phyloP scores from a whole-genome alignment of 2,329 filamentous ascomycete species.

The Dothistroma septosporum region DNA sequence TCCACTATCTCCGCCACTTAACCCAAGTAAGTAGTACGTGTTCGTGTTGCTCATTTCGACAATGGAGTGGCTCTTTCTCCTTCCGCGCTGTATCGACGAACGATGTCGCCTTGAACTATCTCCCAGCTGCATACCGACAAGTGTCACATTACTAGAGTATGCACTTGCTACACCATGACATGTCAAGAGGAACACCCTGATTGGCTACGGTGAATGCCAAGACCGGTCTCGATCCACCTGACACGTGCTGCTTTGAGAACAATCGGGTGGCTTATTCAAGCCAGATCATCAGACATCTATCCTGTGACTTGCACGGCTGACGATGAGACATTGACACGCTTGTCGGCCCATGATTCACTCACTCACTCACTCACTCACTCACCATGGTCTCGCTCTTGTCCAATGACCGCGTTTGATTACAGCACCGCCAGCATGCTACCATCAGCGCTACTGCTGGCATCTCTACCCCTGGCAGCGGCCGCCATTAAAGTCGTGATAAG shows the following conservation, averaged over 20 bases:
- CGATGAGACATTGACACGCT: background rate
- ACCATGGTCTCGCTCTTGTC: background rate
- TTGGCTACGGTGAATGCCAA: background rate
- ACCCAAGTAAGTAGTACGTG: too few relatives aligned
- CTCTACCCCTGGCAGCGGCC: constrained; percentile 1
- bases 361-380: too few relatives aligned
- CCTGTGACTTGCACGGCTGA: background rate
- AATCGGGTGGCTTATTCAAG: background rate
- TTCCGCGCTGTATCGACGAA: too few relatives aligned
- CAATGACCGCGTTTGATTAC: background rate
- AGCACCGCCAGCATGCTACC: background rate
- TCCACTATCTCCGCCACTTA: too few relatives aligned
- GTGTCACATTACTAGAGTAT: too few relatives aligned
- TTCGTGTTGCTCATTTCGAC: too few relatives aligned
- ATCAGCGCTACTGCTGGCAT: background rate
- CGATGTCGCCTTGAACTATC: background rate
- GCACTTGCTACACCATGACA: too few relatives aligned
- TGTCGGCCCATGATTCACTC: background rate
- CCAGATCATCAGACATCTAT: background rate
- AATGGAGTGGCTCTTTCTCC: too few relatives aligned
- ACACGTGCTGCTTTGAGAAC: background rate
- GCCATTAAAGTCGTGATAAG: constrained; percentile 56
- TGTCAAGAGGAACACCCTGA: background rate
- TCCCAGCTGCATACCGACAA: background rate
- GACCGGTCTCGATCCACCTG: background rate